Percentiles rank a stretch among this genome's conserved stretches.
Evolutionary conservation across 495 filamentous ascomycete genomes (phyloP).

Genomic region (Astrothelium subdiscretum): DNA sequence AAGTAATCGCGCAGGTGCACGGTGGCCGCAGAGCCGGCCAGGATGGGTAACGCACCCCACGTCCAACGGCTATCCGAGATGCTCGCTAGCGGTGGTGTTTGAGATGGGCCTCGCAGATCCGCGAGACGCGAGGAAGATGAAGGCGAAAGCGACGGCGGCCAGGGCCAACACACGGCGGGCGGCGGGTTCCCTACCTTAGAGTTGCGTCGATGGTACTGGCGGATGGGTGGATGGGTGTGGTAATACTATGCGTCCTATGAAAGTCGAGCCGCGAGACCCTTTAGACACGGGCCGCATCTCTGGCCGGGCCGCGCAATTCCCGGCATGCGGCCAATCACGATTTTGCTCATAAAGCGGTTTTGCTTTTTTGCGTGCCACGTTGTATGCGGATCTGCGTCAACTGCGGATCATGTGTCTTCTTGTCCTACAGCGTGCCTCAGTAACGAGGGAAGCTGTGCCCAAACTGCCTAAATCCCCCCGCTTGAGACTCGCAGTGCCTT

Average conservation of each 20-base stretch:
- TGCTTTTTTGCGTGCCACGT: neutral
- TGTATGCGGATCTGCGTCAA: neutral
- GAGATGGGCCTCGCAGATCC: neutral
- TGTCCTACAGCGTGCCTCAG: neutral
- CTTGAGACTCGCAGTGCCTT: neutral
- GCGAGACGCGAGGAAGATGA: neutral
- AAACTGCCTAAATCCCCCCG: too few species aligned
- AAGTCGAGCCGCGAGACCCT: neutral
- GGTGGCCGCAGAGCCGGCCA: neutral
- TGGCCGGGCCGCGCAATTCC: slow-evolving; percentile 2
- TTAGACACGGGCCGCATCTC: slow-evolving; percentile 1
- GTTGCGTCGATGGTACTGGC: neutral
- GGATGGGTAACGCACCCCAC: neutral
- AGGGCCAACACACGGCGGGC: neutral
- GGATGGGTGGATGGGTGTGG: too few species aligned
- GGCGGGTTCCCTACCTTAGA: neutral
- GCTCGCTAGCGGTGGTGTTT: neutral
- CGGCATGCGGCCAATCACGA: neutral
- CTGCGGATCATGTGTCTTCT: neutral
- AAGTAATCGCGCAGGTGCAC: neutral
- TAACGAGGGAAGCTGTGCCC: neutral
- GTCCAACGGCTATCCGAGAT: neutral
- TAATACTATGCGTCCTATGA: too few species aligned
- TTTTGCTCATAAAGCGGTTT: neutral
- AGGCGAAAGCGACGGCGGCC: neutral